These are phyloP conservation scores for Asclepias syriaca DNA, from an alignment of 257 asterid genomes.

Conservation along the genomic window DNA sequence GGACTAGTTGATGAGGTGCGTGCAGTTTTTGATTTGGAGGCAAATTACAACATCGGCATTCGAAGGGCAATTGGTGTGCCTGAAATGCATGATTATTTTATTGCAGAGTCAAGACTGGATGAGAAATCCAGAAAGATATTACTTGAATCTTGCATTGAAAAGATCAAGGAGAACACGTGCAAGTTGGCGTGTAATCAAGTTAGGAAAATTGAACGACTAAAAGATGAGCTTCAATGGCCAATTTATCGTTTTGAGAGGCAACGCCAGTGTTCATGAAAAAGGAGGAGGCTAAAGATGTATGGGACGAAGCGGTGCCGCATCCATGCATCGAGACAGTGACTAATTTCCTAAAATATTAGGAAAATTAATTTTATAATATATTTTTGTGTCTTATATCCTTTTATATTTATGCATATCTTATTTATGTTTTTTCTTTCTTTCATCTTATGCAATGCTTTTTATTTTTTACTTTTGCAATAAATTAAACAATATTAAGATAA, in stretches of 20 bases:
- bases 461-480: no score
- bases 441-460: no score
- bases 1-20: no score
- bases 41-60: slow-evolving; percentile 6
- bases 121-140: background rate
- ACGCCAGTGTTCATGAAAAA: background rate
- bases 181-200: background rate
- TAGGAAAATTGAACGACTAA: background rate
- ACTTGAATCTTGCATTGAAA: background rate
- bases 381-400: no score
- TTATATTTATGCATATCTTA: no score
- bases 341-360: background rate
- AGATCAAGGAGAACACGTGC: background rate
- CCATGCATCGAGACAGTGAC: background rate
- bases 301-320: no score
- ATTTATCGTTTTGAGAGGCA: background rate
- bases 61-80: slow-evolving; percentile 5
- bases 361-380: background rate
- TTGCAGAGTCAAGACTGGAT: background rate
- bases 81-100: background rate
- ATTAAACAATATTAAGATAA: no score
- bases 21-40: background rate
- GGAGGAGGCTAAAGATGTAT: background rate
- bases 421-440: no score
- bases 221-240: background rate